These are phyloP conservation scores for Pulveroboletus frians DNA, from an alignment of 768 basidiomycete species.

Conservation along the genomic window DNA sequence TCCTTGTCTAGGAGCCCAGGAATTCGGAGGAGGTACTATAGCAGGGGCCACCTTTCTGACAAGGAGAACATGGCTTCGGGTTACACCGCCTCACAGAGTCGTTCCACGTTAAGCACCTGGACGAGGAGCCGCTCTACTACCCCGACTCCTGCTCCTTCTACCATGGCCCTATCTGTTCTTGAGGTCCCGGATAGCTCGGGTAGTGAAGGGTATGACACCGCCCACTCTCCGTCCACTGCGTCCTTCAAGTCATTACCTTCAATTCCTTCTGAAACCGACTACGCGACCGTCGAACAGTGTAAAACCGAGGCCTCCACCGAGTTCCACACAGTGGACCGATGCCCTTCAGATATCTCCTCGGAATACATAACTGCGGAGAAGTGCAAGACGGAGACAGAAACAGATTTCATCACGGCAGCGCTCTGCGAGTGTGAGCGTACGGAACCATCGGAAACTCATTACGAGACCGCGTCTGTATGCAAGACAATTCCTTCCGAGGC, in stretches of 20 bases:
- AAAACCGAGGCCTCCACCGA: conserved; percentile 39
- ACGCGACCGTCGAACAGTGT: conserved; percentile 39
- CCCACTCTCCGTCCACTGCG: conserved; percentile 39
- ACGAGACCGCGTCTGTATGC: conserved; percentile 44
- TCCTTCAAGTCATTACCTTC: conserved; percentile 57
- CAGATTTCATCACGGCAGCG: conserved; percentile 47
- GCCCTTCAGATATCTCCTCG: conserved; percentile 37
- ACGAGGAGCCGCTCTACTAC: conserved; percentile 31
- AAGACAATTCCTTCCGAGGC: conserved; percentile 34
- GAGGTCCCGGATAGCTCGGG: conserved; percentile 35
- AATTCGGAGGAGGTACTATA: conserved; percentile 48
- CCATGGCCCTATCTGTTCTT: conserved; percentile 23
- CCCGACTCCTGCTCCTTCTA: conserved; percentile 31
- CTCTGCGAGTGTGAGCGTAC: conserved; percentile 29
- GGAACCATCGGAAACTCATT: conserved; percentile 43
- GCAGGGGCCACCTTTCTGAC: conserved; percentile 40
- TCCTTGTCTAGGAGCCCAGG: conserved; percentile 54
- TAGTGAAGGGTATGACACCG: conserved; percentile 48
- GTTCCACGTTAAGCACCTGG: conserved; percentile 31
- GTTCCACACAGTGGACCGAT: conserved; percentile 47
- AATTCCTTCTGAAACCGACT: conserved; percentile 53
- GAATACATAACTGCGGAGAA: conserved; percentile 49
- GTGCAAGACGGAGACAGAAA: conserved; percentile 38
- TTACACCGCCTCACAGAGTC: conserved; percentile 32
- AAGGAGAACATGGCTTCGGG: conserved; percentile 48